Evolutionary conservation across 2,329 filamentous ascomycete species (phyloP).

Genomic region (Dactylellina drechsleri): DNA sequence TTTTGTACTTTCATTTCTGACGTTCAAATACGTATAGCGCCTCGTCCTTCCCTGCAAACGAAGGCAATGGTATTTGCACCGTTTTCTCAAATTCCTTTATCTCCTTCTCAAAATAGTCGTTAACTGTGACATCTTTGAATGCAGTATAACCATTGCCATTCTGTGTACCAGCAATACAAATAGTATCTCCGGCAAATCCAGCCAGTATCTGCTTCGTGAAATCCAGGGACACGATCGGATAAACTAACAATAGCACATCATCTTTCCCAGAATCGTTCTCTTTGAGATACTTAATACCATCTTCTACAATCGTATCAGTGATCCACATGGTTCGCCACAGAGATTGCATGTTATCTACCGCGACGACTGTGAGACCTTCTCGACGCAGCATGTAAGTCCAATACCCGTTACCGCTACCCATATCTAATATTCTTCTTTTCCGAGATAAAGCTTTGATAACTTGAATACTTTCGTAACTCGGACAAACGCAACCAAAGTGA

Average conservation of each 20-base stretch:
- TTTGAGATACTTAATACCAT: slow-evolving; percentile 71
- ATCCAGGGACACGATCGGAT: slow-evolving; percentile 74
- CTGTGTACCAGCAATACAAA: slow-evolving; percentile 79
- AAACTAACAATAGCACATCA: slow-evolving; percentile 75
- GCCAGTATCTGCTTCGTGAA: slow-evolving; percentile 73
- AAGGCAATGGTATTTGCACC: slow-evolving; percentile 74
- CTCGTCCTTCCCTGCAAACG: slow-evolving; percentile 81
- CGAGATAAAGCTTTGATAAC: slow-evolving; percentile 70
- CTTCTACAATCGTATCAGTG: slow-evolving; percentile 71
- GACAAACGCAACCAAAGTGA: slow-evolving; percentile 79
- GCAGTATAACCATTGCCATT: slow-evolving; percentile 79
- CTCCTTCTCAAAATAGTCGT: slow-evolving; percentile 72
- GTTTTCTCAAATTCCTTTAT: slow-evolving; percentile 70
- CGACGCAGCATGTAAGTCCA: slow-evolving; percentile 77
- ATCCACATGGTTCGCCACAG: slow-evolving; percentile 77
- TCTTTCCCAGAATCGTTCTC: slow-evolving; percentile 66
- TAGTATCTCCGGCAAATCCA: slow-evolving; percentile 71
- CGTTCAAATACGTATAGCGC: slow-evolving; percentile 74
- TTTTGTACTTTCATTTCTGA: slow-evolving; percentile 60
- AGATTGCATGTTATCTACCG: slow-evolving; percentile 75
- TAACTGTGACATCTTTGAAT: slow-evolving; percentile 72
- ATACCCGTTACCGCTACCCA: slow-evolving; percentile 79
- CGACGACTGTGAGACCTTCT: slow-evolving; percentile 67
- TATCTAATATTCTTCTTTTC: slow-evolving; percentile 69
- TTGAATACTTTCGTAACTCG: slow-evolving; percentile 73